These are phyloP conservation scores for Puccinia horiana DNA, from an alignment of 1,284 basidiomycete genomes.

Conservation along the genomic window DNA sequence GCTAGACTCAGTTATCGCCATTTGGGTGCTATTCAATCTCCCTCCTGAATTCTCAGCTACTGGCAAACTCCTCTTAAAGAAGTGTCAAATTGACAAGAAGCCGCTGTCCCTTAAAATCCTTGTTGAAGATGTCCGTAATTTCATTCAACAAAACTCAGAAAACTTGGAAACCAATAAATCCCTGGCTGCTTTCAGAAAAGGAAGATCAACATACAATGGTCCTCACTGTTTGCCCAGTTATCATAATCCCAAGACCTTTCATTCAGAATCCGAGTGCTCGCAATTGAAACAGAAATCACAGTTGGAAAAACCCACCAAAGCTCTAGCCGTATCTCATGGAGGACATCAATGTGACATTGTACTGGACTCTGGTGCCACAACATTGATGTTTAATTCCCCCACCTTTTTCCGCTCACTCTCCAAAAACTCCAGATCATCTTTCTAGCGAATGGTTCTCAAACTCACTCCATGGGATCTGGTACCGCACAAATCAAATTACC, in stretches of 20 bases:
- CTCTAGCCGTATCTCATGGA: background rate
- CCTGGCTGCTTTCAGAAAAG: background rate
- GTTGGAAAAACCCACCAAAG: slow-evolving; percentile 5
- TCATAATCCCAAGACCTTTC: background rate
- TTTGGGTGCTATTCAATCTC: background rate
- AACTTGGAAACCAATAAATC: background rate
- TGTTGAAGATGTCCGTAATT: background rate
- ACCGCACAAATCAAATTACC: background rate
- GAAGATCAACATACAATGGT: background rate
- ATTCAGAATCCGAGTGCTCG: background rate
- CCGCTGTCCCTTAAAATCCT: background rate
- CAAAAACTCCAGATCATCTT: background rate
- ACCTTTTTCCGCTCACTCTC: background rate
- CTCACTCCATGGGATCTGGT: background rate
- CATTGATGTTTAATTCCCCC: background rate
- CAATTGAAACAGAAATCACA: background rate
- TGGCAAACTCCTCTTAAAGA: background rate
- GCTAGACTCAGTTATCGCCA: slow-evolving; percentile 8
- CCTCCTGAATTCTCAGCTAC: background rate
- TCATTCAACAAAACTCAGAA: background rate
- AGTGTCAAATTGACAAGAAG: background rate
- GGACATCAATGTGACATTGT: background rate
- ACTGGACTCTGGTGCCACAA: slow-evolving; percentile 18
- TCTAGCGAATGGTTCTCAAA: background rate
- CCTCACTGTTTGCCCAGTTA: background rate